These are phyloP conservation scores for Amanita pseudoporphyria DNA, from an alignment of 768 basidiomycete genomes.

Conservation along the genomic window DNA sequence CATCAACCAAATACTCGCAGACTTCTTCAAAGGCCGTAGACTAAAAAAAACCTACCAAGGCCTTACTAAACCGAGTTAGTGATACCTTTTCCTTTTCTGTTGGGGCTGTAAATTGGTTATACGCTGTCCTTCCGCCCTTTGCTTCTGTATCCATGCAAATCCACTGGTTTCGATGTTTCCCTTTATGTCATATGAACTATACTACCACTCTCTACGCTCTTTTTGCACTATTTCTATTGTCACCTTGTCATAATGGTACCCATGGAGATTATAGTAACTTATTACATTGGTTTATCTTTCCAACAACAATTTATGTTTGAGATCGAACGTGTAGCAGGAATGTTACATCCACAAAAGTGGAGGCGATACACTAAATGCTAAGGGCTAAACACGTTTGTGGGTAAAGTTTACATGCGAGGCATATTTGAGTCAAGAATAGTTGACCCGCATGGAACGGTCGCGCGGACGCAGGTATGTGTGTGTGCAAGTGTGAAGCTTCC, in stretches of 20 bases:
- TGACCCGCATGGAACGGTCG: too few species aligned
- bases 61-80: not conserved
- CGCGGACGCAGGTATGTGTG: too few species aligned
- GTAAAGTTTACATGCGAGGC: too few species aligned
- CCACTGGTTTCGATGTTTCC: not conserved
- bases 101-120: not conserved
- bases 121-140: not conserved
- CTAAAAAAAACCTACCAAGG: not conserved
- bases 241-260: not conserved
- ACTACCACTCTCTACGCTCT: not conserved
- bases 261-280: too few species aligned
- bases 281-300: too few species aligned
- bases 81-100: not conserved
- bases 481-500: too few species aligned
- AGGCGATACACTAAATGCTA: too few species aligned
- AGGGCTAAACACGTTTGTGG: too few species aligned
- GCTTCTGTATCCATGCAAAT: conserved; percentile 3
- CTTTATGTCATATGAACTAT: conserved; percentile 1
- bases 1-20: conserved; percentile 23
- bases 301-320: too few species aligned
- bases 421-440: too few species aligned
- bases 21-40: conserved; percentile 19
- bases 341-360: too few species aligned
- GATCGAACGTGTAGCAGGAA: too few species aligned
- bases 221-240: not conserved